Evolutionary conservation across 352 stramenopile genomes (phyloP), one percentile per base, ranked within the genome.

Genomic region (Pythium brassicae): DNA sequence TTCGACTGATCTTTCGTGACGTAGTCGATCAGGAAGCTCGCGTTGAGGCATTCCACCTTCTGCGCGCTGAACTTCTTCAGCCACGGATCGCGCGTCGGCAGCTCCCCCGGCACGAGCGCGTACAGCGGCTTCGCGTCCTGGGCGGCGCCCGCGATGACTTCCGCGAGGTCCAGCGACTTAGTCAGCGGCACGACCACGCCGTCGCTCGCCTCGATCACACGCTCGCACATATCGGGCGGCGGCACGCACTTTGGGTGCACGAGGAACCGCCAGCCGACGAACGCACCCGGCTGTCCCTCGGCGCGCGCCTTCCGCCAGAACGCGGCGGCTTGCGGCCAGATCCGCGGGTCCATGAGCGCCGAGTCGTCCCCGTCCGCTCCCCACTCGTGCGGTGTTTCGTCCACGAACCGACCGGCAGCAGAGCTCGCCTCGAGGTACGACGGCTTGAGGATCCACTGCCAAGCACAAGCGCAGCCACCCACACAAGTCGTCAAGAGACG

Each of bases 391-490:
- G 62, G 59, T 20, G 59, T 46, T 62, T 95, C 86, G 48, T 87
- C 73, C 4, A 95, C 69, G 70, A 95, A 95, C 12, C 62, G 58
- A n/a, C 75, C 77, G 0, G 78, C 76, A 26, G 55, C 53, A n/a
- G 80, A 77, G 53, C 83, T 76, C 25, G 76, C 76, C 19, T 87
- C 71, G 22, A 95, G 50, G 51, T 86, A 95, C n/a, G 83, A 89
- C 37, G 83, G 83, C 56, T 87, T 89, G 11, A 95, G 55, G 60
- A 95, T 92, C 86, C 86, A 95, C 82, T 94, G 53, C 25, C 11
- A 10, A 20, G 7, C 23, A 59, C 20, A 66, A 23, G 27, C 19
- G 29, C 17, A 23, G 19, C 10, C 29, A 40, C 8, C 6, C 27
- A 35, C 25, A 37, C 10, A 14, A 55, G 23, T 50, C 37, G 45